phyloP scores from a whole-genome alignment of 441 rosid species.

The Gossypium trilobum region DNA sequence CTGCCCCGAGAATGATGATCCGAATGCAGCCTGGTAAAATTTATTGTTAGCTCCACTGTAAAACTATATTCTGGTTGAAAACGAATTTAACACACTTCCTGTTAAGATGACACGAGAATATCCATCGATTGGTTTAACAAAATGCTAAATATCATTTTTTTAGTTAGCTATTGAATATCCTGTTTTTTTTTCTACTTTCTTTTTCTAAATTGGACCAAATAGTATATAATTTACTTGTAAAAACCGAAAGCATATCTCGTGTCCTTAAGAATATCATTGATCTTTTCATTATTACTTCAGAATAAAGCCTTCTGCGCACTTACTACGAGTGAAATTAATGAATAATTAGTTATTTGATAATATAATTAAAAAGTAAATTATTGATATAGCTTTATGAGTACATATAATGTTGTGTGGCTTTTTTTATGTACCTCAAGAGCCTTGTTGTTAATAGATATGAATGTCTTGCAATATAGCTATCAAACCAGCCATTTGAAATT shows the following conservation, averaged over 20 bases:
- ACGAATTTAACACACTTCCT: neutral
- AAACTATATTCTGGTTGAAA: neutral
- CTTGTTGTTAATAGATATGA: neutral
- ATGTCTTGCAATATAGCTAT: neutral
- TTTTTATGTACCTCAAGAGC: neutral
- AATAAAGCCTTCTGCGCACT: neutral
- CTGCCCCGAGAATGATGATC: slow-evolving; percentile 67
- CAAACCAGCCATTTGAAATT: neutral
- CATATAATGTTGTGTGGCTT: neutral
- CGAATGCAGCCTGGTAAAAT: slow-evolving; percentile 81
- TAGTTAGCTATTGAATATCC: neutral
- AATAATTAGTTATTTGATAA: neutral
- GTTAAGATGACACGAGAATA: neutral
- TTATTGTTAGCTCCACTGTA: neutral
- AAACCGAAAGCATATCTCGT: neutral
- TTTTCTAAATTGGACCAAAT: neutral
- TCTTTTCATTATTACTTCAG: neutral
- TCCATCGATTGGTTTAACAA: neutral
- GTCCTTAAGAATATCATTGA: neutral
- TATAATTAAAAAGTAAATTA: neutral
- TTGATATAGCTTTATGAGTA: neutral
- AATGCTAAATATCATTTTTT: neutral
- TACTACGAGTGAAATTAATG: neutral
- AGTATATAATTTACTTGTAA: neutral
- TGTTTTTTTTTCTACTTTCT: neutral